Percentiles rank a stretch among this genome's conserved stretches.
Evolutionary conservation across 495 filamentous ascomycete species (phyloP).

Genomic region (Trichoderma erinaceum): DNA sequence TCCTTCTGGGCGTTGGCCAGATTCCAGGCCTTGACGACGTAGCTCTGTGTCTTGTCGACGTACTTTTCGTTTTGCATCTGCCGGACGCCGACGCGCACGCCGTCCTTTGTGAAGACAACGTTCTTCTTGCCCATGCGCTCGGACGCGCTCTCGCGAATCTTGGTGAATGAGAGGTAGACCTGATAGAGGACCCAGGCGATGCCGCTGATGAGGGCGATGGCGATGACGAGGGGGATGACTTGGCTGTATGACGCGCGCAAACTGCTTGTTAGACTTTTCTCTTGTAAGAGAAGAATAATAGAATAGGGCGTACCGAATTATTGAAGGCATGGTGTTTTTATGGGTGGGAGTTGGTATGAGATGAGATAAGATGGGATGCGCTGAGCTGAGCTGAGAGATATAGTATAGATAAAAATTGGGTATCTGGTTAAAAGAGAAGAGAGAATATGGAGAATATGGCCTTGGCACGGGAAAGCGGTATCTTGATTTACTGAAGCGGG

Average conservation of each 20-base stretch:
- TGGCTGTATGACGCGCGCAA: constrained; percentile 36
- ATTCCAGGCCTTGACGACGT: constrained; percentile 77
- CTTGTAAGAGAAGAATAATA: neutral
- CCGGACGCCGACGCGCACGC: constrained; percentile 74
- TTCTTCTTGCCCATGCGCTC: constrained; percentile 79
- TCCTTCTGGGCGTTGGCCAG: constrained; percentile 32
- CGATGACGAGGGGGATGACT: constrained; percentile 67
- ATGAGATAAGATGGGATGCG: no score
- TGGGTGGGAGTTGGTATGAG: neutral
- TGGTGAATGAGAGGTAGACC: constrained; percentile 61
- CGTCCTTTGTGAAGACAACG: constrained; percentile 74
- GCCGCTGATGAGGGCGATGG: constrained; percentile 56
- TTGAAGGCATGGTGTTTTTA: neutral
- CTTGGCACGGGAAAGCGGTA: no score
- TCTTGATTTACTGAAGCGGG: no score
- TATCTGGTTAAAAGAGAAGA: no score
- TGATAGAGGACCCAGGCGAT: constrained; percentile 65
- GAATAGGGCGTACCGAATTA: neutral
- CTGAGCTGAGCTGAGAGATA: no score
- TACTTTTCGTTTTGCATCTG: constrained; percentile 70
- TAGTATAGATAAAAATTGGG: no score
- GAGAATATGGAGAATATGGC: no score
- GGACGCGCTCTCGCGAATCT: constrained; percentile 61
- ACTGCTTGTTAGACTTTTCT: neutral
- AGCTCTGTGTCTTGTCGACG: constrained; percentile 75